Evolutionary conservation across 352 stramenopile species (phyloP), one percentile per base, ranked within the genome.

Genomic region (Peronosclerospora sorghi): DNA sequence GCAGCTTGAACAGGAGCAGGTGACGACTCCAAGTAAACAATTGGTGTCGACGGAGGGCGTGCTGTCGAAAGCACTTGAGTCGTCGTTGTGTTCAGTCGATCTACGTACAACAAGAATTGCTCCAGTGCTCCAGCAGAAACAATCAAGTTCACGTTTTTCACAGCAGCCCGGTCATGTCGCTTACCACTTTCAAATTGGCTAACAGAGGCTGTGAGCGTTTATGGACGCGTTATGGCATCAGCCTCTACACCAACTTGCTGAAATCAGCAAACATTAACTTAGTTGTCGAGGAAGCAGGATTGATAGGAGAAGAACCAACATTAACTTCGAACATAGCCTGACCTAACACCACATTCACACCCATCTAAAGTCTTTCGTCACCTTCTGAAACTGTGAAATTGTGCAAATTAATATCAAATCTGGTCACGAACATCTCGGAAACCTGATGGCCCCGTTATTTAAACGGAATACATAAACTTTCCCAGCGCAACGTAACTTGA

Each of bases 191-290:
- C 53, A 41, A 62, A 73, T 41, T 76, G 68, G 10, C 53, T 59
- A 1, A 80, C 29, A 32, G 59, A 57, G 21, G 63, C 60, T 4
- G 48, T 68, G 12, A 83, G 42, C 54, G 80, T 69, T 32, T 78
- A 62, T 24, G 65, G 65, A 6, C 45, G 44, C 27, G 54, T 43
- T 17, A 62, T 20, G 10, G 54, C 42, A 21, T 74, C 54, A n/a
- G 40, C 52, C 8, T 54, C 34, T 14, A 45, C 38, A 20, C 44
- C 10, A 54, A 19, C 34, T 66, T 63, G 48, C 55, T 72, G 30
- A 80, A 81, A 34, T 83, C 68, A 0, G 59, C 65, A 45, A 68
- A 83, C 40, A 83, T 53, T 13, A 80, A 29, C 53, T 80, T 78
- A 4, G 60, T 61, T 15, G 49, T 72, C 3, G 65, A 56, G 26